phyloP scores from a whole-genome alignment of 768 basidiomycete species.

The Hortiboletus flavorubellus region DNA sequence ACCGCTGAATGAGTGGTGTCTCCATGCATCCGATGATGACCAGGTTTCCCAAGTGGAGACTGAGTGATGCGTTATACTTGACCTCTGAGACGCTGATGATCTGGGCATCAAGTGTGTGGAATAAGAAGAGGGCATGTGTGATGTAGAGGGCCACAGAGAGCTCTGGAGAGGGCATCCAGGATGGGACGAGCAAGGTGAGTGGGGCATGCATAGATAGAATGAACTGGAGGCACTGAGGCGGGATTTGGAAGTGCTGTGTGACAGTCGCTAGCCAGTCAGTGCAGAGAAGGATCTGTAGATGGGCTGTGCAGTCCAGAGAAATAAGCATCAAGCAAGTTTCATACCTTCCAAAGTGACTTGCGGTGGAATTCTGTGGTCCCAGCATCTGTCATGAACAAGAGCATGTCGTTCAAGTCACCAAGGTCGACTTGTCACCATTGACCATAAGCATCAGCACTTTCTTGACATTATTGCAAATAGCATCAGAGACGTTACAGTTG shows the following conservation, averaged over 20 bases:
- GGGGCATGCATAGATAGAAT: constrained; percentile 56
- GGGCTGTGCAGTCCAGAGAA: not conserved
- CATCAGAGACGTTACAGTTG: not conserved
- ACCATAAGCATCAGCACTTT: constrained; percentile 5
- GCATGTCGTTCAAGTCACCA: not conserved
- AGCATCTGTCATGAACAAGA: constrained; percentile 11
- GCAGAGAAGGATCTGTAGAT: constrained; percentile 6
- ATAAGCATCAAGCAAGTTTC: not conserved
- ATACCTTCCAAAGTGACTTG: constrained; percentile 25
- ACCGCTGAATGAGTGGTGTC: constrained; percentile 29
- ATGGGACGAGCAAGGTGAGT: constrained; percentile 55
- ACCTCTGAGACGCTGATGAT: constrained; percentile 43
- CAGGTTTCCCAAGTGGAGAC: constrained; percentile 43
- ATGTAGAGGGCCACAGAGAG: constrained; percentile 60
- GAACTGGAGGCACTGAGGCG: constrained; percentile 51
- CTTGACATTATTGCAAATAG: not conserved
- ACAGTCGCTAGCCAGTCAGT: not conserved
- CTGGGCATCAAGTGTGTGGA: constrained; percentile 66
- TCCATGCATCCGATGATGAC: constrained; percentile 51
- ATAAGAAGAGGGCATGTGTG: constrained; percentile 62
- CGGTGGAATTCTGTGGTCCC: not conserved
- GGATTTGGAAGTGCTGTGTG: constrained; percentile 1
- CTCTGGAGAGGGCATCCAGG: constrained; percentile 31
- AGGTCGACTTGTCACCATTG: constrained; percentile 9
- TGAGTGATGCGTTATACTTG: constrained; percentile 11